phyloP scores from a whole-genome alignment of 208 protist genomes.

The Wallacemonas sp. region DNA sequence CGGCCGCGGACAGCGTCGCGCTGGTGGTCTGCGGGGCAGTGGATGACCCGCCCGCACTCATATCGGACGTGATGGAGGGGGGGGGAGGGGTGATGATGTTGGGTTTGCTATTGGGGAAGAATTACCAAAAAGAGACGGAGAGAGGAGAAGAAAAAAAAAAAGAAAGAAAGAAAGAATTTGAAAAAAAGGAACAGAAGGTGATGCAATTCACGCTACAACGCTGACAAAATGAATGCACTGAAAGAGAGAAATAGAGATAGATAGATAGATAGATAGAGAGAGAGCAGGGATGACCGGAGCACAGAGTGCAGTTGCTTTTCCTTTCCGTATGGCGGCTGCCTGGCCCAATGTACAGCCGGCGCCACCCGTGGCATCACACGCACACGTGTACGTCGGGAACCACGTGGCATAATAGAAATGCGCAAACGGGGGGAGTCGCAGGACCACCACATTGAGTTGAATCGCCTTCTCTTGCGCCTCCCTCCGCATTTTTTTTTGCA shows the following conservation, averaged over 20 bases:
- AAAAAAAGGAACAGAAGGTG: conserved; percentile 10
- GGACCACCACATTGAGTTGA: too few species aligned
- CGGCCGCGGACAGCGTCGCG: conserved; percentile 40
- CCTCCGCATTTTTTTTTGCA: too few species aligned
- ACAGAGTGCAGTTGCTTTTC: not conserved
- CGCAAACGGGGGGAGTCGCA: too few species aligned
- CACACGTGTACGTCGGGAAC: too few species aligned
- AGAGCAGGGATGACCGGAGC: not conserved
- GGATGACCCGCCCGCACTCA: not conserved
- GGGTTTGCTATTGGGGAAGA: too few species aligned
- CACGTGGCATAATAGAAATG: too few species aligned
- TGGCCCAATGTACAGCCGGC: too few species aligned
- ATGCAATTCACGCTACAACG: not conserved
- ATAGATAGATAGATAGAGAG: conserved; percentile 2
- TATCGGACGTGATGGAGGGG: not conserved
- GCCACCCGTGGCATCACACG: too few species aligned
- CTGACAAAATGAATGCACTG: not conserved
- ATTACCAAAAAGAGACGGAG: not conserved
- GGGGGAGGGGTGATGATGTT: too few species aligned
- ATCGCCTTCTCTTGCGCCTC: too few species aligned
- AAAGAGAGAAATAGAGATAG: not conserved
- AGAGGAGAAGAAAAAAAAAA: not conserved
- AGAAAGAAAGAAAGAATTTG: not conserved
- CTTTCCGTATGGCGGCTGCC: not conserved
- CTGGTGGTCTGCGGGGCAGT: conserved; percentile 1